Conservation (phyloP, 805 yeast genomes). For the Debaryomyces hansenii region DNA sequence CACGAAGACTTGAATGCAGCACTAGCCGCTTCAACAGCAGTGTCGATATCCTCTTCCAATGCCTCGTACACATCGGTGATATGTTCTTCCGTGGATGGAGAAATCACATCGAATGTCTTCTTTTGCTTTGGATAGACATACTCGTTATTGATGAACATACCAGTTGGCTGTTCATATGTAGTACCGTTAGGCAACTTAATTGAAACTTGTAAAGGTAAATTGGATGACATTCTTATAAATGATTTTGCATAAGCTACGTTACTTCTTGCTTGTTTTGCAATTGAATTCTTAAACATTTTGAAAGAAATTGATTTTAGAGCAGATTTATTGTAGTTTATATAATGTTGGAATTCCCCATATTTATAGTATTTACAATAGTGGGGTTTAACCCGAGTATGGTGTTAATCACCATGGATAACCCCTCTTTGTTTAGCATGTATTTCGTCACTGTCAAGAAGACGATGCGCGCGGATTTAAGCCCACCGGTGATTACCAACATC, state of each 20-base stretch:
- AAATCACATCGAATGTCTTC: slow-evolving; percentile 59
- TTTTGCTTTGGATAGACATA: slow-evolving; percentile 61
- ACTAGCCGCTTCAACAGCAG: slow-evolving; percentile 84
- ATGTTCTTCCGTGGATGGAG: slow-evolving; percentile 72
- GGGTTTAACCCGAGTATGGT: background rate
- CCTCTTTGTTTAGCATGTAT: no score
- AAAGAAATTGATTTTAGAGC: no score
- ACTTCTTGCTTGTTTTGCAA: slow-evolving; percentile 4
- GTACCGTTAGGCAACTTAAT: slow-evolving; percentile 72
- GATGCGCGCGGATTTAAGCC: no score
- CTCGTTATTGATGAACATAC: slow-evolving; percentile 85
- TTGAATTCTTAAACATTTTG: slow-evolving; percentile 8
- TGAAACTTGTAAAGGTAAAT: slow-evolving; percentile 39
- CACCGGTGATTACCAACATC: no score
- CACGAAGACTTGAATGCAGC: slow-evolving; percentile 66
- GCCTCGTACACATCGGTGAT: slow-evolving; percentile 74
- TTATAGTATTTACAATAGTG: background rate
- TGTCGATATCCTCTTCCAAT: slow-evolving; percentile 72
- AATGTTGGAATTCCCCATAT: background rate
- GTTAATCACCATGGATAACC: no score
- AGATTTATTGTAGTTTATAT: background rate
- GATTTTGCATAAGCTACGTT: slow-evolving; percentile 1
- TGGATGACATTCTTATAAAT: slow-evolving; percentile 23
- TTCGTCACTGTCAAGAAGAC: no score
- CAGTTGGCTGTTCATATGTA: slow-evolving; percentile 77